Conservation (phyloP, 2,329 filamentous ascomycete species). For the Ustulina deusta region DNA sequence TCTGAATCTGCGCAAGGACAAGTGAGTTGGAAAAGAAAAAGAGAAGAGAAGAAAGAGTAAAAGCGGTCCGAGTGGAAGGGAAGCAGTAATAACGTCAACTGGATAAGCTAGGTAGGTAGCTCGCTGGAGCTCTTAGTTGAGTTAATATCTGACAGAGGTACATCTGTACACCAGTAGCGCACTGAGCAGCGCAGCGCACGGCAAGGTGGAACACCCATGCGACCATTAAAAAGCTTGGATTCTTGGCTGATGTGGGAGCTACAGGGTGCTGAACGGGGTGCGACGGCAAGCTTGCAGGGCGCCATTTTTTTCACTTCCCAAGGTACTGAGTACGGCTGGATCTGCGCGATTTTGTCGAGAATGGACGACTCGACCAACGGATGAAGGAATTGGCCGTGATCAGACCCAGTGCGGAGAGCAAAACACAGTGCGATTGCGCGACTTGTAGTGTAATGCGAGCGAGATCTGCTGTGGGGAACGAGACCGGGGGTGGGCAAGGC, state of each 20-base stretch:
- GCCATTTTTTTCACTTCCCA: conserved; percentile 33
- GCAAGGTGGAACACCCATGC: conserved; percentile 22
- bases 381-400: conserved; percentile 37
- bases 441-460: conserved; percentile 43
- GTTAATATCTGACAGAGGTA: conserved; percentile 40
- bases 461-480: conserved; percentile 44
- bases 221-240: conserved; percentile 46
- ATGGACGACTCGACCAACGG: conserved; percentile 38
- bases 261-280: conserved; percentile 36
- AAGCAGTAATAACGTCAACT: conserved; percentile 49
- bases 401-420: conserved; percentile 47
- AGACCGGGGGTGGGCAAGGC: conserved; percentile 40
- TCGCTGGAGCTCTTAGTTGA: conserved; percentile 38
- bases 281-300: conserved; percentile 43
- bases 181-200: conserved; percentile 5
- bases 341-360: conserved; percentile 52
- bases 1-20: conserved; percentile 49
- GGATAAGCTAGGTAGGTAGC: conserved; percentile 39
- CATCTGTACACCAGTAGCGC: conserved; percentile 4
- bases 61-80: conserved; percentile 44
- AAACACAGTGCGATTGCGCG: conserved; percentile 47
- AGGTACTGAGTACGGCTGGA: conserved; percentile 26
- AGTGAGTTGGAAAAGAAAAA: conserved; percentile 50
- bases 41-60: conserved; percentile 42
- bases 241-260: conserved; percentile 48